phyloP scores from a whole-genome alignment of 2,329 filamentous ascomycete species.

The Fusarium sp. region DNA sequence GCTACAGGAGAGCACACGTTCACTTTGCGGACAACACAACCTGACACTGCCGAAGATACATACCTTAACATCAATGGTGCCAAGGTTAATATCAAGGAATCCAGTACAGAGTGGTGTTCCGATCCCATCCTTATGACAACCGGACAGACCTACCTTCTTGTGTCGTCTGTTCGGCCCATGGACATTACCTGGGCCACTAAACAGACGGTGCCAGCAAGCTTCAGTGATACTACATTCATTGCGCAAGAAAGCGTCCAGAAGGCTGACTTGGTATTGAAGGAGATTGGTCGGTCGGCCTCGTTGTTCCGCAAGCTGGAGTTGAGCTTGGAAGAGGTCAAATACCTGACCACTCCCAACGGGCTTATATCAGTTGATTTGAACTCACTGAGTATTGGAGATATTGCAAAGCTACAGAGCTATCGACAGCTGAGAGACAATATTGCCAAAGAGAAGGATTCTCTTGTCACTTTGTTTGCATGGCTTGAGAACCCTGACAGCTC shows the following conservation, averaged over 20 bases:
- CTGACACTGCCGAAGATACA: too few species aligned
- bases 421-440: accelerated
- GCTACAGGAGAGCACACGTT: not conserved
- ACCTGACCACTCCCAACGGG: not conserved
- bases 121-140: not conserved
- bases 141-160: not conserved
- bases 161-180: not conserved
- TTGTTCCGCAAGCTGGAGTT: not conserved
- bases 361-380: not conserved
- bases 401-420: not conserved
- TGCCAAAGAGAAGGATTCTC: not conserved
- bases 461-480: not conserved
- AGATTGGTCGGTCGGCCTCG: not conserved
- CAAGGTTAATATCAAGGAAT: not conserved
- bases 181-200: not conserved
- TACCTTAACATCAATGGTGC: not conserved
- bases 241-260: not conserved
- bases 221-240: not conserved
- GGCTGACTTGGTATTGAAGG: not conserved
- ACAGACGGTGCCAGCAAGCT: not conserved
- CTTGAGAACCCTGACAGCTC: not conserved
- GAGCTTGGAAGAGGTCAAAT: not conserved
- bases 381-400: not conserved
- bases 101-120: not conserved
- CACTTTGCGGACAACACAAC: not conserved